Conservation (phyloP, 208 protist species). For the Vickermania spadyakhi region DNA sequence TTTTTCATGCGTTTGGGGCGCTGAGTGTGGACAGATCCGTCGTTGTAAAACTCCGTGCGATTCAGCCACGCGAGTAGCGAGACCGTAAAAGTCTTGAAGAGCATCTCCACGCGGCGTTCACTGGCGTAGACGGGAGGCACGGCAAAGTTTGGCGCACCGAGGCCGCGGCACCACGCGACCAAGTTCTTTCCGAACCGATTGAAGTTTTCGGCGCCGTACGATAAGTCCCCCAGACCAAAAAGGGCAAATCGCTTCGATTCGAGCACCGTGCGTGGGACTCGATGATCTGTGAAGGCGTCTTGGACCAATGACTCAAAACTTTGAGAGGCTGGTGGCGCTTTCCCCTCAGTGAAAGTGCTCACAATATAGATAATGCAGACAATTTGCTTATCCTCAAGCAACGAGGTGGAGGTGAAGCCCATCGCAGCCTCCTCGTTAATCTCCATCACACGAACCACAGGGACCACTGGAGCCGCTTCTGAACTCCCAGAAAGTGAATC, state of each 20-base stretch:
- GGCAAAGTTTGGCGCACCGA: constrained; percentile 60
- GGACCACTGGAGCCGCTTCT: constrained; percentile 8
- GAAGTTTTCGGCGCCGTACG: constrained; percentile 68
- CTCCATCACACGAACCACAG: constrained; percentile 19
- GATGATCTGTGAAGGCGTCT: constrained; percentile 76
- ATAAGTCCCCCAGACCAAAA: constrained; percentile 84
- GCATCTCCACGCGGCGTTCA: constrained; percentile 27
- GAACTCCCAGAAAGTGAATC: no score
- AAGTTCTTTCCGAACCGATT: constrained; percentile 75
- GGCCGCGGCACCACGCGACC: constrained; percentile 49
- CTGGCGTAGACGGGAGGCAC: constrained; percentile 75
- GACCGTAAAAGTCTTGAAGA: constrained; percentile 53
- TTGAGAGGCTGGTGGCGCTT: constrained; percentile 45
- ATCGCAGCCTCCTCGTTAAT: constrained; percentile 3
- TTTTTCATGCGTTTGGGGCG: constrained; percentile 12
- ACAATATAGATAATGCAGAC: constrained; percentile 56
- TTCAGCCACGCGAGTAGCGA: constrained; percentile 56
- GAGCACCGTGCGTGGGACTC: constrained; percentile 56
- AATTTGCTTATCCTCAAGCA: constrained; percentile 32
- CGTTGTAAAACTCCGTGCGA: constrained; percentile 28
- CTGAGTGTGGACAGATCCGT: constrained; percentile 17
- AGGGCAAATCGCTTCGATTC: constrained; percentile 54
- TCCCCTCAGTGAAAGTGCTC: constrained; percentile 75
- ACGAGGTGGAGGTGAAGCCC: constrained; percentile 24
- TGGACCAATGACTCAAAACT: constrained; percentile 59